Percentiles rank a stretch among this genome's conserved stretches.
Evolutionary conservation across 2,329 filamentous ascomycete genomes (phyloP).

Genomic region (Daldinia sp.): DNA sequence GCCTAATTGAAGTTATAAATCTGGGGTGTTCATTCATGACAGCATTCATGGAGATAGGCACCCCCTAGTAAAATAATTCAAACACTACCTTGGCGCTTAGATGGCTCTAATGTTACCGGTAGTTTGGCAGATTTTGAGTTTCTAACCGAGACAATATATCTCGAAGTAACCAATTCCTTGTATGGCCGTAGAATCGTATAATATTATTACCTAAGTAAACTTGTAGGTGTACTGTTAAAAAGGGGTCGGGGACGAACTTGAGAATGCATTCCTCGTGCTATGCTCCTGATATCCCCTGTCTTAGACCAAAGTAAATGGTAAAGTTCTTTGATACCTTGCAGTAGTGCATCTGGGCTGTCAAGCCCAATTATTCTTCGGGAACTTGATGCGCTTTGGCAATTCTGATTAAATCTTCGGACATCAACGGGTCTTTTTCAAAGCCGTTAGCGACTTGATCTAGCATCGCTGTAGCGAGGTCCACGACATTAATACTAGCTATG

Average conservation of each 20-base stretch:
- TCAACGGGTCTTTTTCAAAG: conserved; percentile 60
- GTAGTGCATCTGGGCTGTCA: not conserved
- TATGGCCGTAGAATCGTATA: not conserved
- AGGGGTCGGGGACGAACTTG: not conserved
- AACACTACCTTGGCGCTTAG: too few species aligned
- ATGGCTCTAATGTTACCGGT: not conserved
- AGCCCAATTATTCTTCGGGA: not conserved
- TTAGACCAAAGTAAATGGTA: not conserved
- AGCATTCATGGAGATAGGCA: not conserved
- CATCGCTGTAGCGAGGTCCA: conserved; percentile 57
- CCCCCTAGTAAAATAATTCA: not conserved
- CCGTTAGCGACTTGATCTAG: conserved; percentile 60
- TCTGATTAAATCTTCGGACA: conserved; percentile 56
- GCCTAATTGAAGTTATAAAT: not conserved
- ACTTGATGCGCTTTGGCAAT: conserved; percentile 19
- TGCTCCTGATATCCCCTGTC: not conserved
- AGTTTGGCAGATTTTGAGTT: not conserved
- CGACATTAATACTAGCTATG: conserved; percentile 53
- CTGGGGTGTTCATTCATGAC: not conserved
- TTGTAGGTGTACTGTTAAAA: not conserved
- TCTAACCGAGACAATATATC: not conserved
- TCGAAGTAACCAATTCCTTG: not conserved
- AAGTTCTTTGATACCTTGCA: not conserved
- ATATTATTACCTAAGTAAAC: not conserved
- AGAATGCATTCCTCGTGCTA: not conserved